These are phyloP conservation scores for Cardiospermum halicacabum DNA, from an alignment of 345 rosid genomes.

Conservation along the genomic window DNA sequence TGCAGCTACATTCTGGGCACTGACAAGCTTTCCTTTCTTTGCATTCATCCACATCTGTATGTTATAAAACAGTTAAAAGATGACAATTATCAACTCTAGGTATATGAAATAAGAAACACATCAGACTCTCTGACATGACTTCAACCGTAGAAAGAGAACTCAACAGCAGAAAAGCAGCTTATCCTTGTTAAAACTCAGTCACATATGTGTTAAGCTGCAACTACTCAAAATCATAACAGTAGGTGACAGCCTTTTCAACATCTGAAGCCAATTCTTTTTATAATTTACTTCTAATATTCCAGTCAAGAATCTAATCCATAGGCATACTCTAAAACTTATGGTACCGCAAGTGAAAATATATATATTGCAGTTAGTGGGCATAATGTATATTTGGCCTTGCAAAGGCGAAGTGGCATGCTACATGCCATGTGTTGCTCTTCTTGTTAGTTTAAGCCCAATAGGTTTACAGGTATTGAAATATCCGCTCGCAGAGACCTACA, in stretches of 20 bases:
- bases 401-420: neutral
- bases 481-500: neutral
- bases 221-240: neutral
- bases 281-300: neutral
- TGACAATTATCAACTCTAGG: slow-evolving; percentile 1
- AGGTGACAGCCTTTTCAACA: neutral
- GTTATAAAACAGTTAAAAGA: neutral
- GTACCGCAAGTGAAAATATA: neutral
- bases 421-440: neutral
- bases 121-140: neutral
- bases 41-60: slow-evolving; percentile 84
- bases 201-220: neutral
- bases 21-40: slow-evolving; percentile 93
- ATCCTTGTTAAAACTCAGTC: neutral
- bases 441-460: neutral
- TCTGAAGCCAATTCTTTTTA: neutral
- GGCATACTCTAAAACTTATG: neutral
- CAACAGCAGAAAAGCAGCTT: neutral
- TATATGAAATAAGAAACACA: neutral
- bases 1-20: slow-evolving; percentile 94
- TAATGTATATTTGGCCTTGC: neutral
- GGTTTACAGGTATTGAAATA: neutral
- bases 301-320: slow-evolving; percentile 1
- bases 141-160: neutral
- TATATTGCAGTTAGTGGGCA: neutral